A percentile compares a stretch with the other conserved stretches of the same genome.
Evolutionary conservation across 2,329 filamentous ascomycete species (phyloP).

Genomic region (Daldinia sp.): DNA sequence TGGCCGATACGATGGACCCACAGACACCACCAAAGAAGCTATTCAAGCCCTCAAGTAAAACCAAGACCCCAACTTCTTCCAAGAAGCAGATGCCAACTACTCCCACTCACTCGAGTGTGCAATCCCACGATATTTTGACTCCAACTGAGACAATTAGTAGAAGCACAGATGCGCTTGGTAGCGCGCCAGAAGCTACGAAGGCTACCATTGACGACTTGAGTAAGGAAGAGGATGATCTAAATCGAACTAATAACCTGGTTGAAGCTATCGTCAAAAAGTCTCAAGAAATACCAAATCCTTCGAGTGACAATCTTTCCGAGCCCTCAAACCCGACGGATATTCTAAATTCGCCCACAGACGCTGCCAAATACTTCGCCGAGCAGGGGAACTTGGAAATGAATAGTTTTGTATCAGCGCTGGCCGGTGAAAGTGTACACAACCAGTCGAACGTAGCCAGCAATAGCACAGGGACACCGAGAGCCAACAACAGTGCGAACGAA

Average conservation of each 20-base stretch:
- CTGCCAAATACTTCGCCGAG: conserved; percentile 43
- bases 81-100: conserved; percentile 33
- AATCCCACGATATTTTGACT: conserved; percentile 36
- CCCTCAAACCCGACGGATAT: conserved; percentile 24
- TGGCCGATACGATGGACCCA: conserved; percentile 43
- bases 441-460: conserved; percentile 14
- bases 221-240: conserved; percentile 17
- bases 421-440: conserved; percentile 22
- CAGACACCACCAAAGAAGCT: conserved; percentile 46
- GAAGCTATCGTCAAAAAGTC: conserved; percentile 24
- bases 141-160: conserved; percentile 41
- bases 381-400: conserved; percentile 45
- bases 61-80: conserved; percentile 43
- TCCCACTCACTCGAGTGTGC: conserved; percentile 25
- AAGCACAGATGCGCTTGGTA: conserved; percentile 31
- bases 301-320: conserved; percentile 9
- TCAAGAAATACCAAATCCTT: conserved; percentile 7
- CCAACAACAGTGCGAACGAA: neutral
- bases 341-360: conserved; percentile 37
- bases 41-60: conserved; percentile 47
- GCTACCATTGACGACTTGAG: conserved; percentile 1
- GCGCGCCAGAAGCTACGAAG: conserved; percentile 26
- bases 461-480: neutral
- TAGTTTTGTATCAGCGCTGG: conserved; percentile 40
- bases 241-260: neutral